Base-by-base conservation (phyloP, 441 rosid genomes). In the Populus tomentosa region DNA sequence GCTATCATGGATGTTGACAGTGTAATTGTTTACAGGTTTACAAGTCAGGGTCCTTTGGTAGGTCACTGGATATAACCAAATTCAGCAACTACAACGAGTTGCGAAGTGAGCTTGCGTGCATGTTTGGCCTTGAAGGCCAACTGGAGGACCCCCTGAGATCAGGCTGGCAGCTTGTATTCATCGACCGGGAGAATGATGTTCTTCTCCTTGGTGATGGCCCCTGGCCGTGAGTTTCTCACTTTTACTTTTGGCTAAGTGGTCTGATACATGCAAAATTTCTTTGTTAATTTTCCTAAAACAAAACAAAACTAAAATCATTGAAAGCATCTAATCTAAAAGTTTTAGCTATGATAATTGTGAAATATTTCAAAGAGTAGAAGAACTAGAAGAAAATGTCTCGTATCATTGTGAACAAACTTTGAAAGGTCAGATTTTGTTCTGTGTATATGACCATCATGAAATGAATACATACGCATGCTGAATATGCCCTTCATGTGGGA, bases 151-250 rank as follows among this genome's bases (percentile, higher is more conserved):
- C 95, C 79, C 77, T 89, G 89, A 94, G 99, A 96, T 96, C 98
- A 94, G 97, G 98, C 98, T 96, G 98, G 99, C 98, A 94, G 98
- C 99, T 95, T 95, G 98, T 94, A 94, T 94, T 96, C 78, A 92
- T 94, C 70, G 98, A 96, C 92, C 84, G 93, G 94, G 99, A 96
- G 94, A 91, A 91, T 82, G 98, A 96, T 71, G 89, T 89, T 77
- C 99, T 96, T 85, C 98, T 95, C 87, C 98, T 96, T 69, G 99
- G 99, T 63, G 98, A 96, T 75, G 98, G 91, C 87, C 97, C 99
- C 20, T 95, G 99, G 99, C 95, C 90, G 99, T 95, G 67, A 92
- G 98, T 92, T 83, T 38, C 46, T 23, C 16, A 26, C 59, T 56
- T 67, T 26, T 75, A 53, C 56, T 11, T n/a, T 40, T 26, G 6